phyloP scores from a whole-genome alignment of 768 basidiomycete species.

The Symmetrospora coprosmae region DNA sequence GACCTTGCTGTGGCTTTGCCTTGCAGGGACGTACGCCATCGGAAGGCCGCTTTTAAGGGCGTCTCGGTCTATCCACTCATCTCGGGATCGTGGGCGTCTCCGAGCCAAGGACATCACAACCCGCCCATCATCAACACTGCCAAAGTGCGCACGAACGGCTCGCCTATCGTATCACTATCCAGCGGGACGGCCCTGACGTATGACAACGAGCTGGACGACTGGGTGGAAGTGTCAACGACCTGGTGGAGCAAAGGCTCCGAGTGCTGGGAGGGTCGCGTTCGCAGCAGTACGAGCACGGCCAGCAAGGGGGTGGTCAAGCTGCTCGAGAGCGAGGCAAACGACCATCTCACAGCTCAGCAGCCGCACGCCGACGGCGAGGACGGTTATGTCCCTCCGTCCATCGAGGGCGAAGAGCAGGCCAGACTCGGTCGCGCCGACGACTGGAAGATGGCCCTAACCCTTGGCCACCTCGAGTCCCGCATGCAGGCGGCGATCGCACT shows the following conservation, averaged over 20 bases:
- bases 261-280: conserved; percentile 61
- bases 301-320: conserved; percentile 23
- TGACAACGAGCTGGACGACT: conserved; percentile 52
- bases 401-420: conserved; percentile 20
- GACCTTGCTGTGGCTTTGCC: not conserved
- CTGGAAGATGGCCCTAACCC: conserved; percentile 48
- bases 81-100: too few relatives aligned
- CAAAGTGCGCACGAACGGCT: conserved; percentile 60
- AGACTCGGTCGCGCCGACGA: conserved; percentile 28
- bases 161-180: conserved; percentile 60
- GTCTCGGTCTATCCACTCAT: conserved; percentile 52
- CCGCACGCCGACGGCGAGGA: not conserved
- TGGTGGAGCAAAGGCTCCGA: conserved; percentile 80
- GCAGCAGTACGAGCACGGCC: conserved; percentile 38
- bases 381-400: not conserved
- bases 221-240: conserved; percentile 59
- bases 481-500: conserved; percentile 58
- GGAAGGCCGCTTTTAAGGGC: conserved; percentile 52
- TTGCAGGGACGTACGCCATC: conserved; percentile 60
- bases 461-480: conserved; percentile 76
- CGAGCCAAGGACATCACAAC: conserved; percentile 29
- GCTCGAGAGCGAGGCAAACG: conserved; percentile 34
- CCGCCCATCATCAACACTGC: conserved; percentile 47
- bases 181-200: conserved; percentile 68
- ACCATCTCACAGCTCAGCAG: conserved; percentile 25